A percentile compares a stretch with the other conserved stretches of the same genome.
Evolutionary conservation across 805 yeast species (phyloP).

Genomic region (Myxozyma lipomycoides): DNA sequence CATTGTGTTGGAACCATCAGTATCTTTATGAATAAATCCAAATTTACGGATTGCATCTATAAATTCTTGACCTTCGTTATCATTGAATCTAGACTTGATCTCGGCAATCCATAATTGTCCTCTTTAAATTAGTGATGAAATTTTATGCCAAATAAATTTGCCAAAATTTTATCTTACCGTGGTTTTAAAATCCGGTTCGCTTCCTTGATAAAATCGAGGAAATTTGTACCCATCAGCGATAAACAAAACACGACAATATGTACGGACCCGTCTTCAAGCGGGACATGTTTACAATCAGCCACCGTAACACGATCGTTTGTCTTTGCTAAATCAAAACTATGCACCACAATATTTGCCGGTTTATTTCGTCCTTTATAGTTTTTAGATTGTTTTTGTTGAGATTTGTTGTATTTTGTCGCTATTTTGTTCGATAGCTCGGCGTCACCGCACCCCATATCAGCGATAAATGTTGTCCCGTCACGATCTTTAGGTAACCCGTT

Average conservation of each 20-base stretch:
- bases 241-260: constrained; percentile 89
- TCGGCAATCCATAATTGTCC: constrained; percentile 98
- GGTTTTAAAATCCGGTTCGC: constrained; percentile 85
- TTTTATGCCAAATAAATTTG: too few relatives aligned
- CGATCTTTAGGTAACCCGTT: constrained; percentile 49
- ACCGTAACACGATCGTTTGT: constrained; percentile 89
- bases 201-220: constrained; percentile 84
- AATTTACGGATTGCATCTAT: constrained; percentile 66
- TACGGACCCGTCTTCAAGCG: constrained; percentile 72
- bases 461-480: constrained; percentile 67
- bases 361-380: constrained; percentile 39
- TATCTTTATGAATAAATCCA: constrained; percentile 84
- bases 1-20: constrained; percentile 88
- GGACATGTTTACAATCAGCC: constrained; percentile 93
- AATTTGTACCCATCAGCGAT: constrained; percentile 96
- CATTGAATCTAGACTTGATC: constrained; percentile 85
- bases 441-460: constrained; percentile 99
- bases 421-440: constrained; percentile 74
- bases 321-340: constrained; percentile 86
- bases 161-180: constrained; percentile 4
- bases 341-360: constrained; percentile 51
- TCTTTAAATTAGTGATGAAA: constrained; percentile 35
- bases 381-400: not conserved
- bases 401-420: constrained; percentile 47
- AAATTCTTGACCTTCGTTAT: constrained; percentile 56